phyloP scores from a whole-genome alignment of 2,329 filamentous ascomycete genomes.

The Verticillium albo-atrum region DNA sequence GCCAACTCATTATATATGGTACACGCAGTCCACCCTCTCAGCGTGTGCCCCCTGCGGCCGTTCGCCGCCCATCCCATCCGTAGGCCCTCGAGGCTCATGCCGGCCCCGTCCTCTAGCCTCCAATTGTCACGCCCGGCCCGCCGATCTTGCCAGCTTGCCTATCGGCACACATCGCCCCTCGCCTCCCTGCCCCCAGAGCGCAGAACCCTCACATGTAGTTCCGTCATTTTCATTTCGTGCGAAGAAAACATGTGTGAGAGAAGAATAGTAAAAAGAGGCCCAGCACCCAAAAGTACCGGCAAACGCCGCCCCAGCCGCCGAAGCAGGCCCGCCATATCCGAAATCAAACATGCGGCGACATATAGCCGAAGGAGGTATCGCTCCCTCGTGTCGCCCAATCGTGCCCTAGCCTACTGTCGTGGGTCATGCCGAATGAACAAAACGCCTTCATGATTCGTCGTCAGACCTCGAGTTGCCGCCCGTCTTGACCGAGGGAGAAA shows the following conservation, averaged over 20 bases:
- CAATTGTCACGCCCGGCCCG: neutral
- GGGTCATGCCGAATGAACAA: neutral
- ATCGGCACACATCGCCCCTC: neutral
- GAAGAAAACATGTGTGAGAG: neutral
- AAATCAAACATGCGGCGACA: neutral
- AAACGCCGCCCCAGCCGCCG: neutral
- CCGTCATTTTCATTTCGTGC: neutral
- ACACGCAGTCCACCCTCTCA: neutral
- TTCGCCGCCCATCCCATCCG: neutral
- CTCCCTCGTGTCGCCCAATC: neutral
- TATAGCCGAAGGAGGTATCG: neutral
- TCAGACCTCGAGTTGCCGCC: slow-evolving; percentile 31
- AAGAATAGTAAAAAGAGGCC: neutral
- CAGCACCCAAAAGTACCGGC: neutral
- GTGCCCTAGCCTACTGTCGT: neutral
- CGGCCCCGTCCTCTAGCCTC: too few species aligned
- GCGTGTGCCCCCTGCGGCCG: neutral
- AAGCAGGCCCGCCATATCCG: neutral
- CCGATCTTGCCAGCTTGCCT: neutral
- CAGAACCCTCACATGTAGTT: neutral
- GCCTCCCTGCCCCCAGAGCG: neutral
- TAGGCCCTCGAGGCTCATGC: neutral
- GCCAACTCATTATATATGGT: slow-evolving; percentile 1
- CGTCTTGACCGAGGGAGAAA: slow-evolving; percentile 42
- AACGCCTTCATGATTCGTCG: slow-evolving; percentile 29